Percentiles rank a stretch among this genome's conserved stretches.
phyloP scores from a whole-genome alignment of 2,329 filamentous ascomycete genomes.

The Elsinoe australis region DNA sequence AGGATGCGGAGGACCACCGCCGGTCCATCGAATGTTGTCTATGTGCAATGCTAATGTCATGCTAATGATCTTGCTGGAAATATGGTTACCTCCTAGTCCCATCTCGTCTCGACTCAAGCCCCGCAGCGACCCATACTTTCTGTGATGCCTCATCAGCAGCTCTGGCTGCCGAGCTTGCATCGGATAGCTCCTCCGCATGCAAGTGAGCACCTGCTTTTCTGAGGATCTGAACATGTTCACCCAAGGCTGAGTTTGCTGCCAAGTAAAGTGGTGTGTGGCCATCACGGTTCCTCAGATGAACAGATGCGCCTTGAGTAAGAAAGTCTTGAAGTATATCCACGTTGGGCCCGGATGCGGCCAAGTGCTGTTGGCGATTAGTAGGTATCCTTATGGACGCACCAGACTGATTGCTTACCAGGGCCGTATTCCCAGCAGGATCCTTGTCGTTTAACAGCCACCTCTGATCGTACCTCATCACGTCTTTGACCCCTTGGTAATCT shows the following conservation, averaged over 20 bases:
- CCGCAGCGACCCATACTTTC: conserved; percentile 18
- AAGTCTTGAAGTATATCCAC: conserved; percentile 50
- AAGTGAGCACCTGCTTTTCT: conserved; percentile 52
- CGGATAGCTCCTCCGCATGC: conserved; percentile 48
- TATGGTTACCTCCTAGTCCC: background rate
- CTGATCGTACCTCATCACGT: conserved; percentile 60
- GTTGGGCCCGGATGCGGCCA: conserved; percentile 50
- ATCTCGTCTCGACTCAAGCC: background rate
- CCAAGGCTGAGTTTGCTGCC: conserved; percentile 49
- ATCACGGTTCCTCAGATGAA: conserved; percentile 52
- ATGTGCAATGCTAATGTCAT: background rate
- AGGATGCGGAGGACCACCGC: background rate
- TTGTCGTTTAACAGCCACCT: conserved; percentile 62
- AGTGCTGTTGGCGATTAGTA: conserved; percentile 44
- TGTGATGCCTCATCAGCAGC: conserved; percentile 28
- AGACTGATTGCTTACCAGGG: conserved; percentile 41
- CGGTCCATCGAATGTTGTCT: background rate
- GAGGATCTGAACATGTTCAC: conserved; percentile 48
- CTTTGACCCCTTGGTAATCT: conserved; percentile 56
- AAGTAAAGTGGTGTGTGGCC: conserved; percentile 54
- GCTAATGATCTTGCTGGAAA: background rate
- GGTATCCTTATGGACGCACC: background rate
- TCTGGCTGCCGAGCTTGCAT: conserved; percentile 35
- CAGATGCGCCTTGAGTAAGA: conserved; percentile 49
- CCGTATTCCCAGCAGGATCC: conserved; percentile 76